phyloP scores from a whole-genome alignment of 2,329 filamentous ascomycete genomes.

The Penicillium sp. region DNA sequence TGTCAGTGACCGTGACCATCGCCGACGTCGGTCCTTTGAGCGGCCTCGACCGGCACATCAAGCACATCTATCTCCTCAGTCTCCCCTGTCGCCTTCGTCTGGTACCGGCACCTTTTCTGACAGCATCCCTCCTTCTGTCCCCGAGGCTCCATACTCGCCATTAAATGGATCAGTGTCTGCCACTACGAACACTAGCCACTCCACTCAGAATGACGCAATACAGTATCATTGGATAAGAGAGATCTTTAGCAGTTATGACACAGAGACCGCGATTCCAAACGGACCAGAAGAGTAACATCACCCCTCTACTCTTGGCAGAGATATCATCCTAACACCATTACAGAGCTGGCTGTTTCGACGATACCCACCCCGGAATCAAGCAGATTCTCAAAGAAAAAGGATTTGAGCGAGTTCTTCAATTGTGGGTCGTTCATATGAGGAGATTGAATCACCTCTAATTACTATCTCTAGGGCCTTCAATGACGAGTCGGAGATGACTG shows the following conservation, averaged over 20 bases:
- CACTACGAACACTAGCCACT: constrained; percentile 25
- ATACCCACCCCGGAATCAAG: constrained; percentile 28
- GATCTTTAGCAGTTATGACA: constrained; percentile 34
- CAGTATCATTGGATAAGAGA: constrained; percentile 45
- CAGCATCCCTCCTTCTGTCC: constrained; percentile 28
- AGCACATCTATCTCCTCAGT: constrained; percentile 24
- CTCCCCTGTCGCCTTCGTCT: constrained; percentile 31
- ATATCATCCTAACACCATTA: background rate
- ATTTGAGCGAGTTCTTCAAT: constrained; percentile 39
- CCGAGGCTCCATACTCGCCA: constrained; percentile 37
- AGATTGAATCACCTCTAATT: background rate
- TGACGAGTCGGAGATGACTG: constrained; percentile 43
- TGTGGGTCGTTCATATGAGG: constrained; percentile 29
- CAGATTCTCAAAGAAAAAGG: constrained; percentile 32
- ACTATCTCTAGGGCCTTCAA: constrained; percentile 46
- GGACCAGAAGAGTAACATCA: constrained; percentile 32
- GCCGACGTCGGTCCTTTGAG: constrained; percentile 38
- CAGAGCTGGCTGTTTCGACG: constrained; percentile 40
- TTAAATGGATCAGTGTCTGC: constrained; percentile 29
- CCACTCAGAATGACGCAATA: constrained; percentile 27
- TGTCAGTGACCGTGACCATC: constrained; percentile 27
- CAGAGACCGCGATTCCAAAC: constrained; percentile 31
- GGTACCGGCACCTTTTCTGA: constrained; percentile 29
- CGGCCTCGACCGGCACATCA: constrained; percentile 28
- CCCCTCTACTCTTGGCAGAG: background rate